A percentile compares a stretch with the other conserved stretches of the same genome.
phyloP scores from a whole-genome alignment of 2,329 filamentous ascomycete species.

The Thielaviopsis cerberus region DNA sequence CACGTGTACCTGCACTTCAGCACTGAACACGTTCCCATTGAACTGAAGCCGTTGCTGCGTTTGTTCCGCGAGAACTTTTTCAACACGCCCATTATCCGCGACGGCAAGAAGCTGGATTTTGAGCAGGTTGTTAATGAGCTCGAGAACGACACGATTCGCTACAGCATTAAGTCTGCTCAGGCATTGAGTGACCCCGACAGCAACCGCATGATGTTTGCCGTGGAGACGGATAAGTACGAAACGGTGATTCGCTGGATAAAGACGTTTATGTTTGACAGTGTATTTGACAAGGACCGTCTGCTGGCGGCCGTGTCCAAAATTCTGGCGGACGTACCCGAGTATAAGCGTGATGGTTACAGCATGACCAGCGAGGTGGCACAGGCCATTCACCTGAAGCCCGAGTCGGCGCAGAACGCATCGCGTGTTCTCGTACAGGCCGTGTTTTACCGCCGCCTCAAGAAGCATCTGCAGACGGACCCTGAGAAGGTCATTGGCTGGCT shows the following conservation, averaged over 20 bases:
- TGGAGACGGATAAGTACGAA: slow-evolving; percentile 74
- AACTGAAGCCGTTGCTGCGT: slow-evolving; percentile 65
- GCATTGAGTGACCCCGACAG: slow-evolving; percentile 64
- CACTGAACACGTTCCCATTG: slow-evolving; percentile 57
- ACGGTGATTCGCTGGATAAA: slow-evolving; percentile 68
- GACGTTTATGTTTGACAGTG: slow-evolving; percentile 68
- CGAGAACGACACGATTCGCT: slow-evolving; percentile 78
- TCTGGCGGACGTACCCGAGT: slow-evolving; percentile 76
- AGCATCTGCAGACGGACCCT: slow-evolving; percentile 59
- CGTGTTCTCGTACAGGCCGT: slow-evolving; percentile 71
- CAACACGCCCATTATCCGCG: slow-evolving; percentile 64
- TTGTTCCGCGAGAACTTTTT: slow-evolving; percentile 89
- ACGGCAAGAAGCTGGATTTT: slow-evolving; percentile 64
- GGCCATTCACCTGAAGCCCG: slow-evolving; percentile 62
- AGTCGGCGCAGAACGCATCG: slow-evolving; percentile 58
- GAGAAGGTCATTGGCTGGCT: slow-evolving; percentile 59
- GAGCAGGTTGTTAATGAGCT: slow-evolving; percentile 83
- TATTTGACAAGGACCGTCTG: slow-evolving; percentile 58
- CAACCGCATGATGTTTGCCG: slow-evolving; percentile 62
- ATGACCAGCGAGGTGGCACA: slow-evolving; percentile 50
- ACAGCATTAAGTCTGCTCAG: slow-evolving; percentile 50
- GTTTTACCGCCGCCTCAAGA: slow-evolving; percentile 71
- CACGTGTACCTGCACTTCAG: slow-evolving; percentile 67
- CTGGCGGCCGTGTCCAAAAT: slow-evolving; percentile 57
- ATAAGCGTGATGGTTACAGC: slow-evolving; percentile 65